Evolutionary conservation across 2,329 filamentous ascomycete species (phyloP).

Genomic region (Ophiostoma novo-ulmi): DNA sequence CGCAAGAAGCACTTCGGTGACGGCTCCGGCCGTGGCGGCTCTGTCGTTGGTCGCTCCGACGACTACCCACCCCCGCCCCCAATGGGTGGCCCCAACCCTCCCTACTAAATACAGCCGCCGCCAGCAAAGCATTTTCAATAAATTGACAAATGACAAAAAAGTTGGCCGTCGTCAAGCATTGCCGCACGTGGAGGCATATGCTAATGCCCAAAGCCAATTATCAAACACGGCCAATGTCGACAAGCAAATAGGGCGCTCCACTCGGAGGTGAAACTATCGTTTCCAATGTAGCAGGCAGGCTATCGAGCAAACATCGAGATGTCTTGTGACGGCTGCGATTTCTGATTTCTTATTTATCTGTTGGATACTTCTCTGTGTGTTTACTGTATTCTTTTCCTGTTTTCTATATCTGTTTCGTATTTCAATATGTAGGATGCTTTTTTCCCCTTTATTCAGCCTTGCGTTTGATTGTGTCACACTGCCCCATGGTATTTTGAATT

Average conservation of each 20-base stretch:
- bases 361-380: constrained; percentile 25
- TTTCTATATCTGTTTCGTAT: constrained; percentile 23
- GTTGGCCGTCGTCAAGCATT: neutral
- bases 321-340: constrained; percentile 6
- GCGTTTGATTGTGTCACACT: neutral
- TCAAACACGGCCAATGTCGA: constrained; percentile 2
- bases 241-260: neutral
- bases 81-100: constrained; percentile 43
- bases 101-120: constrained; percentile 38
- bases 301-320: neutral
- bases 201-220: neutral
- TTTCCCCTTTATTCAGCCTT: constrained; percentile 15
- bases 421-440: constrained; percentile 20
- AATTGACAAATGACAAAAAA: neutral
- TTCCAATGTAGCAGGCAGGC: neutral
- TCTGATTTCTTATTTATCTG: constrained; percentile 13
- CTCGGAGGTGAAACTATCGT: neutral
- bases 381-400: constrained; percentile 16
- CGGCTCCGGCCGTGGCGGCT: constrained; percentile 35
- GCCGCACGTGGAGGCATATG: neutral
- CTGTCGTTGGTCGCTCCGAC: constrained; percentile 41
- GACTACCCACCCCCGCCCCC: constrained; percentile 42
- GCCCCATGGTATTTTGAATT: neutral
- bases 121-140: neutral
- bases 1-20: constrained; percentile 77